These are phyloP conservation scores for Colletotrichum chrysophilum DNA, from an alignment of 2,329 filamentous ascomycete species.

Conservation along the genomic window DNA sequence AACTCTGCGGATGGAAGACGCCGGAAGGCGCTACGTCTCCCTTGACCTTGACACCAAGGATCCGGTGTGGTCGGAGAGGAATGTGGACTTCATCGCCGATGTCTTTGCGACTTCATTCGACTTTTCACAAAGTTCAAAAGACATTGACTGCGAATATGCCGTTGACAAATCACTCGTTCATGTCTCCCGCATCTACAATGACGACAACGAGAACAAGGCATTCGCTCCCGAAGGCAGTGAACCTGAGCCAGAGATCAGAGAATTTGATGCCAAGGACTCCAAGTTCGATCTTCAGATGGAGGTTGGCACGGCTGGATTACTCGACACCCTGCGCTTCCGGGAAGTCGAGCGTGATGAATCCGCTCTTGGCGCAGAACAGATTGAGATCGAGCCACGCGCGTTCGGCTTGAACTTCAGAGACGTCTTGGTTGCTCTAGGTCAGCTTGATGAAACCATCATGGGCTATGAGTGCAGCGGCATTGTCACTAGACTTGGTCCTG, in stretches of 20 bases:
- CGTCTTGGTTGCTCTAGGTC: constrained; percentile 26
- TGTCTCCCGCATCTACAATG: background rate
- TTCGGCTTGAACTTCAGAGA: constrained; percentile 33
- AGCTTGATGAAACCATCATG: constrained; percentile 26
- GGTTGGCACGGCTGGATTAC: constrained; percentile 23
- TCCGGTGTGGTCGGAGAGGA: background rate
- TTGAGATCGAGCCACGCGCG: constrained; percentile 31
- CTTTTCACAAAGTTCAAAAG: background rate
- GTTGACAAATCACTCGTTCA: background rate
- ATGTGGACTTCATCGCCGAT: background rate
- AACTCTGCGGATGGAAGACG: constrained; percentile 18
- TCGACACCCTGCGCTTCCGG: constrained; percentile 28
- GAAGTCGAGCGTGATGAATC: constrained; percentile 8
- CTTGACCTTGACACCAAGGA: background rate
- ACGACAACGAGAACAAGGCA: background rate
- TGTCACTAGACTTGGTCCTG: constrained; percentile 33
- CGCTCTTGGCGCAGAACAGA: constrained; percentile 17
- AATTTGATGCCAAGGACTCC: background rate
- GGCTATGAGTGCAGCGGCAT: constrained; percentile 37
- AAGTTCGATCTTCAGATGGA: constrained; percentile 3
- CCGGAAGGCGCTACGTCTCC: constrained; percentile 11
- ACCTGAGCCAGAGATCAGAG: background rate
- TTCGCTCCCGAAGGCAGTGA: background rate
- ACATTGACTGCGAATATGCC: constrained; percentile 10
- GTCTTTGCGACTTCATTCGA: background rate